phyloP scores from a whole-genome alignment of 495 filamentous ascomycete genomes.

The Tricharina praecox region DNA sequence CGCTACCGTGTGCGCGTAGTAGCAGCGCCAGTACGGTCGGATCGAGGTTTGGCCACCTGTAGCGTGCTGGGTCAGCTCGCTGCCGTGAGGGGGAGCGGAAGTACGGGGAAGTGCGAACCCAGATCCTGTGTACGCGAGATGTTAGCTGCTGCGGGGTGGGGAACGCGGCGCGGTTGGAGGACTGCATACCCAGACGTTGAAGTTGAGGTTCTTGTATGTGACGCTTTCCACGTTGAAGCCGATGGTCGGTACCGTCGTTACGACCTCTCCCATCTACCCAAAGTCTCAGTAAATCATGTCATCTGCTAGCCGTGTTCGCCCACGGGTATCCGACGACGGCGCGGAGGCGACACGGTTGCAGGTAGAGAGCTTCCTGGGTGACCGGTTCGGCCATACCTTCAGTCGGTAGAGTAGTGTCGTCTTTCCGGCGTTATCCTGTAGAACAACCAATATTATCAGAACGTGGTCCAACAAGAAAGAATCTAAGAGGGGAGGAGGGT shows the following conservation, averaged over 20 bases:
- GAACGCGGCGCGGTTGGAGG: too few species aligned
- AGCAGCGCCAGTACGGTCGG: conserved; percentile 95
- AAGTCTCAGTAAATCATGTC: too few species aligned
- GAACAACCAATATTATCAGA: not conserved
- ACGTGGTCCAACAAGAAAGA: not conserved
- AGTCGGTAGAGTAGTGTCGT: conserved; percentile 91
- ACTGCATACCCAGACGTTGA: conserved; percentile 77
- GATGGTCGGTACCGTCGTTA: conserved; percentile 97
- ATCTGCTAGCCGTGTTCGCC: too few species aligned
- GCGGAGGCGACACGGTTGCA: not conserved
- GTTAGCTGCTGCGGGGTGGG: conserved; percentile 1
- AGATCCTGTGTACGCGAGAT: conserved; percentile 46
- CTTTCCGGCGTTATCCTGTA: conserved; percentile 93
- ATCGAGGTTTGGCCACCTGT: conserved; percentile 79
- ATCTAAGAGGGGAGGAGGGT: conserved; percentile 7
- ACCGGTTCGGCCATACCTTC: conserved; percentile 44
- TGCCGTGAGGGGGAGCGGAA: too few species aligned
- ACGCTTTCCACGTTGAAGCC: conserved; percentile 98
- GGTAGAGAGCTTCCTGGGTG: not conserved
- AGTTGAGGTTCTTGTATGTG: conserved; percentile 90
- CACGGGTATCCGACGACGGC: too few species aligned
- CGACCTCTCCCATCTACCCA: conserved; percentile 94
- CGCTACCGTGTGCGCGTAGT: conserved; percentile 98
- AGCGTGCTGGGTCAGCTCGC: not conserved
- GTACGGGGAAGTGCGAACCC: conserved; percentile 27